phyloP scores from a whole-genome alignment of 441 rosid genomes.

The Omphalea diandra region DNA sequence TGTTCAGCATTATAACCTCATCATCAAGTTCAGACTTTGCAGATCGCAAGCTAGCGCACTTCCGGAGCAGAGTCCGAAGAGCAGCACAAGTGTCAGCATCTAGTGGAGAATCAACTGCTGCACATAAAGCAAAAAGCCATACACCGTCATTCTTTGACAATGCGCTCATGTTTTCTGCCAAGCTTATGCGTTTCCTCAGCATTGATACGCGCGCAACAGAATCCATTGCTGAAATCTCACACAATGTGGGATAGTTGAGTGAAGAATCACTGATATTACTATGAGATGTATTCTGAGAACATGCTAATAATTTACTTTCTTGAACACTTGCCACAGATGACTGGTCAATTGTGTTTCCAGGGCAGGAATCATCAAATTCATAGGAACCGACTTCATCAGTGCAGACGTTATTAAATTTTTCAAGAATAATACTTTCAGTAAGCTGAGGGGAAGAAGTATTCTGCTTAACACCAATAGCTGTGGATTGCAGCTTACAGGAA shows the following conservation, averaged over 20 bases:
- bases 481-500: conserved; percentile 23
- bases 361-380: background rate
- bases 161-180: conserved; percentile 36
- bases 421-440: conserved; percentile 29
- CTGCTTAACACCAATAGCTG: conserved; percentile 14
- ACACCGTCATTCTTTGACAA: conserved; percentile 48
- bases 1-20: conserved; percentile 73
- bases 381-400: conserved; percentile 19
- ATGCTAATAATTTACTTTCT: background rate
- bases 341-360: background rate
- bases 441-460: conserved; percentile 20
- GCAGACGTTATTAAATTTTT: conserved; percentile 27
- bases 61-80: conserved; percentile 63
- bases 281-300: conserved; percentile 12
- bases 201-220: conserved; percentile 58
- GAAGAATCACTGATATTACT: conserved; percentile 19
- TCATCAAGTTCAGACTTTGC: conserved; percentile 60
- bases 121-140: conserved; percentile 75
- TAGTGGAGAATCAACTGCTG: conserved; percentile 71
- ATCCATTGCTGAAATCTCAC: conserved; percentile 59
- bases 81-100: conserved; percentile 68
- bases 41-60: conserved; percentile 72
- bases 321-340: conserved; percentile 14
- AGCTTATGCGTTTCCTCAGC: conserved; percentile 58
- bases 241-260: conserved; percentile 37